Evolutionary conservation across 768 basidiomycete genomes (phyloP).

Genomic region (Coprinellus micaceus): DNA sequence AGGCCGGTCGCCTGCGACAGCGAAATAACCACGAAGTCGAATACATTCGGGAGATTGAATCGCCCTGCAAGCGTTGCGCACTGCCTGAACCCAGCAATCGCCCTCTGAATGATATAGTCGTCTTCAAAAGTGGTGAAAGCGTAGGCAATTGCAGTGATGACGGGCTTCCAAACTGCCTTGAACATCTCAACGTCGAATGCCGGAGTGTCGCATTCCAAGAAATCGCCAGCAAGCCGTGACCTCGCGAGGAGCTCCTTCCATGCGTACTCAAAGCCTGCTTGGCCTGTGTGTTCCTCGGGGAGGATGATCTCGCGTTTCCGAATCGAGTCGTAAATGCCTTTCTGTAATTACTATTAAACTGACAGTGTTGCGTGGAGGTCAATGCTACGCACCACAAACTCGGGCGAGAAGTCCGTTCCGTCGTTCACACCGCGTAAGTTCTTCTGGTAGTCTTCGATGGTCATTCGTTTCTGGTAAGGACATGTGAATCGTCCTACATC

Average conservation of each 20-base stretch:
- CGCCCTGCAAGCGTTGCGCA: conserved; percentile 90
- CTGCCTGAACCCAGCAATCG: conserved; percentile 95
- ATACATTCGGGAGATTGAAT: conserved; percentile 90
- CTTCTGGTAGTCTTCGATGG: conserved; percentile 87
- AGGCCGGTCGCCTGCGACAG: conserved; percentile 90
- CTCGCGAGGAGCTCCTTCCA: conserved; percentile 94
- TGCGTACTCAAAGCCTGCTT: conserved; percentile 96
- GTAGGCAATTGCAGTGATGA: conserved; percentile 91
- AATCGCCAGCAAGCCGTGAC: conserved; percentile 69
- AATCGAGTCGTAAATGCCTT: conserved; percentile 90
- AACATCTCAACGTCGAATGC: conserved; percentile 92
- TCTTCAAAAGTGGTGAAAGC: conserved; percentile 96
- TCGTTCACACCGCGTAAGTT: conserved; percentile 94
- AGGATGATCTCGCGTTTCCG: conserved; percentile 92
- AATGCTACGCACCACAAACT: conserved; percentile 65
- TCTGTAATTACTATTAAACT: conserved; percentile 39
- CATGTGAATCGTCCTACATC: conserved; percentile 4
- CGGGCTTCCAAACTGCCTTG: conserved; percentile 85
- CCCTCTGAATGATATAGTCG: conserved; percentile 92
- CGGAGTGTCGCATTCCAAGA: conserved; percentile 75
- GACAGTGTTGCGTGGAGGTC: background rate
- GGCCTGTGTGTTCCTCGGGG: conserved; percentile 96
- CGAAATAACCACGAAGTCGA: conserved; percentile 93
- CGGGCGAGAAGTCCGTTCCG: conserved; percentile 73
- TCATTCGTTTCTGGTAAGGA: conserved; percentile 88